Evolutionary conservation across 495 filamentous ascomycete species (phyloP), one percentile per base, ranked within the genome.

Genomic region (Penicillium ochrochloron): DNA sequence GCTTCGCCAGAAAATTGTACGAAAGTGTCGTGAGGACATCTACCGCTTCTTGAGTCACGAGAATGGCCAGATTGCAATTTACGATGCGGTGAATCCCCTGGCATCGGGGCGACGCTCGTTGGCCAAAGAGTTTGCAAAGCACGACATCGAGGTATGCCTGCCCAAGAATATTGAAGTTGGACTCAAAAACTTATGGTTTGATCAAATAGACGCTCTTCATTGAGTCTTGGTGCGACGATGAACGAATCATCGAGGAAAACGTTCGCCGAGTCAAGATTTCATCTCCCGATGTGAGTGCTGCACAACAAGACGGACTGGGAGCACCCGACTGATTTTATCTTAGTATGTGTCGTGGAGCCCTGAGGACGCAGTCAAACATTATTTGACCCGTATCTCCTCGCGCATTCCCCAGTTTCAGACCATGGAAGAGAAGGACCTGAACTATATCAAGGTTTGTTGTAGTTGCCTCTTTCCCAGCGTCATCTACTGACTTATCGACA

Each of bases 31-130:
- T 55, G 94, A 98, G 74, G 96, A 99, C 70, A 96, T 99, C 37
- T 97, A 97, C 62, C 89, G 90, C 60, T 99, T 97, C 80, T 81
- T 99, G 41, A 93, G 97, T 65, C 88, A 97, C 66, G 96, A 98
- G 70, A 98, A 97, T 70, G 96, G 96, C 14, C 96, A 99, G 70
- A 93, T 99, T 57, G 96, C 96, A 44, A 98, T 99, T 57, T 99
- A 98, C 70, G 96, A 99, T 80, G 95, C 96, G 29, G 96, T 99
- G n/a, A 98, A 98, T 70, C 92, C 94, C 12, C 85, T 94, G 23
- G 86, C 91, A 27, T 84, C 85, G 56, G 94, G 93, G n/a, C 88
- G 96, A 35, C 85, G 89, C 62, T 88, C 94, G 8, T 82, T 99
- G 10, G 94, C 93, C 0, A 96, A 96, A 73, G 94, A 99, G 70